phyloP scores from a whole-genome alignment of 2,329 filamentous ascomycete species.

The Incumbomyces delicatus region DNA sequence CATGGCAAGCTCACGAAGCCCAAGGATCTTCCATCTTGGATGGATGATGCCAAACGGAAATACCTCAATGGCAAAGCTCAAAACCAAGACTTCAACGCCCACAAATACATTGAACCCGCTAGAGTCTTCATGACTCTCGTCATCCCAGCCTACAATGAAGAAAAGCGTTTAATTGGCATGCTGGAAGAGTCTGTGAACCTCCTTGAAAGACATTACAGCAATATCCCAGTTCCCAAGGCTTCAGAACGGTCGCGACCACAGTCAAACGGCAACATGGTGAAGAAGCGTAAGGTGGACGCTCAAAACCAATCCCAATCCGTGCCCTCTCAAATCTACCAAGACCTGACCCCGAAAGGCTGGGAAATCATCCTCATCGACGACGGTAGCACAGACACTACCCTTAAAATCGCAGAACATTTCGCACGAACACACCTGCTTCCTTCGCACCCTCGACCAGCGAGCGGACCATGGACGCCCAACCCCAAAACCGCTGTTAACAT shows the following conservation, averaged over 20 bases:
- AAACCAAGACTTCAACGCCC: constrained; percentile 23
- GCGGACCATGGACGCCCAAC: constrained; percentile 43
- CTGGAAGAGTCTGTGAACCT: constrained; percentile 84
- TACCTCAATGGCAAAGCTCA: constrained; percentile 36
- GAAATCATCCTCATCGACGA: constrained; percentile 91
- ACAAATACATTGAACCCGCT: constrained; percentile 55
- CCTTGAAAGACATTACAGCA: constrained; percentile 66
- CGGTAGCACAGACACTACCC: constrained; percentile 73
- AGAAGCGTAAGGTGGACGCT: constrained; percentile 17
- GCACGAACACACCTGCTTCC: constrained; percentile 57
- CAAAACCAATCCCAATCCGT: neutral
- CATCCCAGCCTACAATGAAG: constrained; percentile 92
- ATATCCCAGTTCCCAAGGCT: constrained; percentile 56
- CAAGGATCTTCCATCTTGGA: constrained; percentile 71
- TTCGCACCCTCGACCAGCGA: constrained; percentile 31
- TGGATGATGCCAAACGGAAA: constrained; percentile 60
- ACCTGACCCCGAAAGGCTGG: constrained; percentile 51
- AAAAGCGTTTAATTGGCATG: constrained; percentile 70
- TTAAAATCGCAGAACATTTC: constrained; percentile 69
- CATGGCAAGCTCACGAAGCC: constrained; percentile 47
- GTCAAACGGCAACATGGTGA: constrained; percentile 20
- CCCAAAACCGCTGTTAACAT: constrained; percentile 41
- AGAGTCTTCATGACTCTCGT: constrained; percentile 85
- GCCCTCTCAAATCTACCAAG: constrained; percentile 2
- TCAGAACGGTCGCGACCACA: constrained; percentile 17